These are phyloP conservation scores for Aspergillus intermedius DNA, from an alignment of 2,329 filamentous ascomycete species.

Conservation along the genomic window DNA sequence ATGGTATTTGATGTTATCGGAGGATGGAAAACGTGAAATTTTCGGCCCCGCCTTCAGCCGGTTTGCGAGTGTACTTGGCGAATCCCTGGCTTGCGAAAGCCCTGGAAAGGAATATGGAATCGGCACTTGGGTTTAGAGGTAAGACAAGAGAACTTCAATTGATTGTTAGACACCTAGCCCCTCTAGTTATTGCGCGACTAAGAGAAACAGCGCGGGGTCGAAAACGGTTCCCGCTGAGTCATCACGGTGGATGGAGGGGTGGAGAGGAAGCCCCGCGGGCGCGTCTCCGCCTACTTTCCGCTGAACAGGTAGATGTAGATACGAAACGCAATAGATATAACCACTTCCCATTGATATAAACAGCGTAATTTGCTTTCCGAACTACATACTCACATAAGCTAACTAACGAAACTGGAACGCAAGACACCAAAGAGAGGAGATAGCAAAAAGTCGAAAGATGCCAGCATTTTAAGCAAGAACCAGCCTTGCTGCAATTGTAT, in stretches of 20 bases:
- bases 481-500: not conserved
- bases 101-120: not conserved
- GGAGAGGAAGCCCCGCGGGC: not conserved
- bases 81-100: not conserved
- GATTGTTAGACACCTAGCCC: not conserved
- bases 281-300: not conserved
- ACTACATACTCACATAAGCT: not conserved
- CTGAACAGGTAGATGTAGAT: too few relatives aligned
- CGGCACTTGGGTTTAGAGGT: not conserved
- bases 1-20: not conserved
- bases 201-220: not conserved
- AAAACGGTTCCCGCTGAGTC: constrained; percentile 6
- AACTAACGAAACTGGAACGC: not conserved
- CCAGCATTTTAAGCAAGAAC: not conserved
- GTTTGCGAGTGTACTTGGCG: not conserved
- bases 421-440: not conserved
- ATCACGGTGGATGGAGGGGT: constrained; percentile 3
- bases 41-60: not conserved
- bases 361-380: not conserved
- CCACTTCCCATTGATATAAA: not conserved
- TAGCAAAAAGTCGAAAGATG: not conserved
- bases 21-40: not conserved
- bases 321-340: too few relatives aligned
- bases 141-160: not conserved
- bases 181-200: not conserved